A percentile compares a stretch with the other conserved stretches of the same genome.
These are phyloP conservation scores for Cryptomeria japonica DNA, from an alignment of 75 land plant genomes.

Conservation along the genomic window DNA sequence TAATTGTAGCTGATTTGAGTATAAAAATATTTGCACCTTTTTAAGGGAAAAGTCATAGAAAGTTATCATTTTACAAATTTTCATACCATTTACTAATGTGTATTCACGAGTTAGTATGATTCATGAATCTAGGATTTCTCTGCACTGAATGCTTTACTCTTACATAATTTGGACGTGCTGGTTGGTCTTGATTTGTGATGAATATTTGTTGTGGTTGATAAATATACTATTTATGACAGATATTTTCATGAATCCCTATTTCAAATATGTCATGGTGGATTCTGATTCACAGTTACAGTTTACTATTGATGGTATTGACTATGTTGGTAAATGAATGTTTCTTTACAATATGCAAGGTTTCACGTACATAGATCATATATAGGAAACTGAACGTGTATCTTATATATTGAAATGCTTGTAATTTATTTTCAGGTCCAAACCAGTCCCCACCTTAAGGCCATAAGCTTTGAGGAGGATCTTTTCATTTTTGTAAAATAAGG, in stretches of 20 bases:
- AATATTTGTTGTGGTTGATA: background rate
- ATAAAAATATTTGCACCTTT: background rate
- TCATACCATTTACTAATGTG: background rate
- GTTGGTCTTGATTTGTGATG: background rate
- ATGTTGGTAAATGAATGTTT: no score
- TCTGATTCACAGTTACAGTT: background rate
- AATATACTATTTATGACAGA: background rate
- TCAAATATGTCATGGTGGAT: background rate
- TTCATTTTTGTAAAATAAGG: no score
- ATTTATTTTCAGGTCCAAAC: no score
- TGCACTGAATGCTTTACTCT: background rate
- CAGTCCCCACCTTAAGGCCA: no score
- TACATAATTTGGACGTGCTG: background rate
- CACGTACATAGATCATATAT: no score
- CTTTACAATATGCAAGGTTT: no score
- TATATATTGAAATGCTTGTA: no score
- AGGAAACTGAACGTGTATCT: no score
- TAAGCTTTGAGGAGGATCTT: no score
- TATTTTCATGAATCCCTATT: background rate
- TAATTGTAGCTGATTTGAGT: background rate
- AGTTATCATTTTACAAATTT: background rate
- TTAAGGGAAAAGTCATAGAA: background rate
- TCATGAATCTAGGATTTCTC: background rate
- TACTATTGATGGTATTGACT: background rate
- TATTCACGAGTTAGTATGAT: background rate